Base-by-base conservation (phyloP, 768 basidiomycete genomes). In the Hemileccinum rubropunctum region DNA sequence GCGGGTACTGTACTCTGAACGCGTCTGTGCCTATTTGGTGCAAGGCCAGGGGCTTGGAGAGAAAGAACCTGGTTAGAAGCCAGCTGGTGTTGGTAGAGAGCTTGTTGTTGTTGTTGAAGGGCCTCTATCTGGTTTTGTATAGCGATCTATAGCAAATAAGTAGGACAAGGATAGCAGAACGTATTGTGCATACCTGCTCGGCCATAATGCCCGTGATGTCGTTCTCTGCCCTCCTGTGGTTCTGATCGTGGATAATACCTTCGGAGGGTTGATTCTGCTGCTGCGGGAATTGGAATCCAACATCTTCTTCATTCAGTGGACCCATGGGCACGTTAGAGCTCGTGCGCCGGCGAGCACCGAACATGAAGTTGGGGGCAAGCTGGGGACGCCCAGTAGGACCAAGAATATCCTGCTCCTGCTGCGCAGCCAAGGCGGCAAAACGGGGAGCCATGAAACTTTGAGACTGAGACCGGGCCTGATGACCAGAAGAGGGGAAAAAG, bases 161-260 rank as follows among this genome's bases (percentile, higher is more conserved):
- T 48, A 48, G 55, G 38, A 36, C 18, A 47, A 43, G 34, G 39
- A 32, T 2, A 33, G 27, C 10, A 35, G 33, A 45, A 49, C n/a
- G 21, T n/a, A 41, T 10, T 11, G 6, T 6, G 53, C 73, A 53
- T 57, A 91, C 93, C 80, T 98, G 95, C 69, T 98, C 93, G 6
- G 92, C 92, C 91, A 98, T 94, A 49, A 95, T 88, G 21, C 89
- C 89, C 30, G 81, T 82, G 48, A 94, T 82, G 64, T 95, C 92
- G 47, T 77, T 79, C 42, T 88, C 84, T 30, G 74, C 66, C 65
- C 84, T 82, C 54, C 84, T 73, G 57, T 81, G 80, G 30, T 53
- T 64, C 57, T 54, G 67, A 26, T 76, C 76, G n/a, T 66, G 66
- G 17, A 57, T 28, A 17, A 48, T 26, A 42, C 48, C 48, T 15